These are phyloP conservation scores for Lichtheimia hyalospora DNA, from an alignment of 371 early-diverging fungal species.

Conservation along the genomic window DNA sequence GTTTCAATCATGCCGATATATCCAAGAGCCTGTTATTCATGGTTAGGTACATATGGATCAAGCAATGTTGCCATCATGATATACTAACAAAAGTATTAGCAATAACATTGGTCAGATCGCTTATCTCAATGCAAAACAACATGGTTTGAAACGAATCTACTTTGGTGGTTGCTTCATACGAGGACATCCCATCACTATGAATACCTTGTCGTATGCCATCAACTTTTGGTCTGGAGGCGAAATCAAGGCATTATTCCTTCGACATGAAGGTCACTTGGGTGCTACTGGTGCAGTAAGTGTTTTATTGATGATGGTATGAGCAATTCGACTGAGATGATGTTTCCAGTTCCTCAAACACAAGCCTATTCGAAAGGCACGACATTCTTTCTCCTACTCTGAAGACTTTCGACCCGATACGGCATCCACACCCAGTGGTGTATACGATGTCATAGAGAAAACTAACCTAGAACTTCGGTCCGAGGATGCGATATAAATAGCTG, in stretches of 20 bases:
- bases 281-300: conserved; percentile 83
- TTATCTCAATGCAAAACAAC: conserved; percentile 91
- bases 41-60: conserved; percentile 64
- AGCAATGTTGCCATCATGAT: too few relatives aligned
- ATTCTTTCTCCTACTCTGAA: conserved; percentile 70
- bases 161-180: conserved; percentile 97
- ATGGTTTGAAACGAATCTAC: conserved; percentile 89
- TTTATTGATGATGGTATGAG: too few relatives aligned
- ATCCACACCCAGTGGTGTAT: conserved; percentile 25
- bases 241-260: conserved; percentile 91
- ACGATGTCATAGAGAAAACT: conserved; percentile 27
- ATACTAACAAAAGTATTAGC: too few relatives aligned
- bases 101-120: conserved; percentile 99
- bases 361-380: conserved; percentile 47
- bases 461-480: conserved; percentile 31
- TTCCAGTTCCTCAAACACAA: conserved; percentile 55
- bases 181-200: conserved; percentile 96
- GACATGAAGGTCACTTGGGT: conserved; percentile 97
- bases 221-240: conserved; percentile 96
- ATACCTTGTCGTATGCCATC: conserved; percentile 93
- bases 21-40: conserved; percentile 86
- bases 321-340: neutral
- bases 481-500: conserved; percentile 13
- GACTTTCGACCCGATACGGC: conserved; percentile 58
- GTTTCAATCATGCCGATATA: conserved; percentile 80